Conservation (phyloP, 2,329 filamentous ascomycete genomes). For the Venturia nashicola region DNA sequence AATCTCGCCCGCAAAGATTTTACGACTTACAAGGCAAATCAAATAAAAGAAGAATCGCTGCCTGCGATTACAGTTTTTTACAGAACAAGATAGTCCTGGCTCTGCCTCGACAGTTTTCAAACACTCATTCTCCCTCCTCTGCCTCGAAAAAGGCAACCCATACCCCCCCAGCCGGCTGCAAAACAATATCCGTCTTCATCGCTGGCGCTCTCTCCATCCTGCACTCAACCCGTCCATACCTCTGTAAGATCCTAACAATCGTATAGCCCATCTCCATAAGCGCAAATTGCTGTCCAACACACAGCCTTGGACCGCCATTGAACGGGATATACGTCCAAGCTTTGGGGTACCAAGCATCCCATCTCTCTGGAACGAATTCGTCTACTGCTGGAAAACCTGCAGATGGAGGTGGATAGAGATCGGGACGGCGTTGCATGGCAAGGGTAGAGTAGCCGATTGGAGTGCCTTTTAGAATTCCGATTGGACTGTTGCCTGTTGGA, state of each 20-base stretch:
- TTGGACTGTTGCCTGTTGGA: slow-evolving; percentile 29
- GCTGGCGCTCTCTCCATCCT: slow-evolving; percentile 25
- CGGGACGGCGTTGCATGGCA: slow-evolving; percentile 35
- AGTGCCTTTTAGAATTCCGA: slow-evolving; percentile 32
- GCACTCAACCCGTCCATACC: slow-evolving; percentile 28
- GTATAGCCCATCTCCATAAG: slow-evolving; percentile 39
- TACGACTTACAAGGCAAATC: too few relatives aligned
- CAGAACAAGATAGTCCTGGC: too few relatives aligned
- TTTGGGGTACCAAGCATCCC: slow-evolving; percentile 37
- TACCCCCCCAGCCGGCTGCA: slow-evolving; percentile 31
- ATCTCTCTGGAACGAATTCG: slow-evolving; percentile 36
- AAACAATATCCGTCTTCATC: slow-evolving; percentile 35
- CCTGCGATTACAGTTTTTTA: too few relatives aligned
- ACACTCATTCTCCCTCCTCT: not conserved
- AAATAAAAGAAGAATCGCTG: too few relatives aligned
- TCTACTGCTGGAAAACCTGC: slow-evolving; percentile 28
- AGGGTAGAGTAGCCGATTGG: slow-evolving; percentile 35
- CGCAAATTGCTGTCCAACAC: slow-evolving; percentile 39
- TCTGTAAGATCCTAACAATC: slow-evolving; percentile 33
- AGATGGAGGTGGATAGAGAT: slow-evolving; percentile 32
- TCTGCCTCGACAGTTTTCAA: too few relatives aligned
- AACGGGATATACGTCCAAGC: slow-evolving; percentile 37
- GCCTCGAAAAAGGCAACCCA: slow-evolving; percentile 8
- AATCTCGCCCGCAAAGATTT: too few relatives aligned
- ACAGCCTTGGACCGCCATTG: slow-evolving; percentile 37